Percentiles rank a stretch among this genome's conserved stretches.
Conservation (phyloP, 1,284 basidiomycete genomes). For the Rhizopogon parksii region DNA sequence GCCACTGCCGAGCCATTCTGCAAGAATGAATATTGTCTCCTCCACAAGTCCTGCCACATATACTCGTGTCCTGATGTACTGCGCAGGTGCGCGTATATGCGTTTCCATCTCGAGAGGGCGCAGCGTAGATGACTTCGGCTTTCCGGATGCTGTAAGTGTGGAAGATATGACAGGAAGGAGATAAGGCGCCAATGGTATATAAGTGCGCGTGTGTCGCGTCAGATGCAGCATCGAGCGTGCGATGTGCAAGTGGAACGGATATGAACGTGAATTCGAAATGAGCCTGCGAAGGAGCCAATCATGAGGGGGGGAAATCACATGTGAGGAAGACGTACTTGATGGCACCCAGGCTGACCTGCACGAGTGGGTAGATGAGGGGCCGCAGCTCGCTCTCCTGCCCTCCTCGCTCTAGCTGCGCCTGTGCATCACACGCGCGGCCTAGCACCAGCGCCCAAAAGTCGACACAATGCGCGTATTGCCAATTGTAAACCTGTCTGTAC, state of each 20-base stretch:
- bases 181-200: slow-evolving; percentile 84
- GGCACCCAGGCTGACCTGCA: slow-evolving; percentile 90
- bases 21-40: slow-evolving; percentile 73
- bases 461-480: slow-evolving; percentile 94
- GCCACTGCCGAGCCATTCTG: slow-evolving; percentile 68
- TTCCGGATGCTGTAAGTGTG: slow-evolving; percentile 64
- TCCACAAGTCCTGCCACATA: slow-evolving; percentile 83
- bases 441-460: slow-evolving; percentile 96
- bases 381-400: slow-evolving; percentile 73
- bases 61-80: slow-evolving; percentile 85
- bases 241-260: slow-evolving; percentile 75
- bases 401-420: slow-evolving; percentile 44
- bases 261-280: slow-evolving; percentile 75
- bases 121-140: slow-evolving; percentile 83
- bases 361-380: slow-evolving; percentile 90
- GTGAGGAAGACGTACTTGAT: slow-evolving; percentile 58
- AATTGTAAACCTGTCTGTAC: slow-evolving; percentile 93
- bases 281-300: slow-evolving; percentile 44
- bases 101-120: slow-evolving; percentile 87
- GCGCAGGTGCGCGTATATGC: slow-evolving; percentile 80
- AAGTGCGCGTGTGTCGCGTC: slow-evolving; percentile 74
- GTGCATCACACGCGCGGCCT: slow-evolving; percentile 67
- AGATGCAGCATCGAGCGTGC: slow-evolving; percentile 68
- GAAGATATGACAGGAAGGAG: slow-evolving; percentile 85
- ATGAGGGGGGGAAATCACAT: slow-evolving; percentile 12